Conservation (phyloP, 2,329 filamentous ascomycete species). For the Ascochyta fabae region DNA sequence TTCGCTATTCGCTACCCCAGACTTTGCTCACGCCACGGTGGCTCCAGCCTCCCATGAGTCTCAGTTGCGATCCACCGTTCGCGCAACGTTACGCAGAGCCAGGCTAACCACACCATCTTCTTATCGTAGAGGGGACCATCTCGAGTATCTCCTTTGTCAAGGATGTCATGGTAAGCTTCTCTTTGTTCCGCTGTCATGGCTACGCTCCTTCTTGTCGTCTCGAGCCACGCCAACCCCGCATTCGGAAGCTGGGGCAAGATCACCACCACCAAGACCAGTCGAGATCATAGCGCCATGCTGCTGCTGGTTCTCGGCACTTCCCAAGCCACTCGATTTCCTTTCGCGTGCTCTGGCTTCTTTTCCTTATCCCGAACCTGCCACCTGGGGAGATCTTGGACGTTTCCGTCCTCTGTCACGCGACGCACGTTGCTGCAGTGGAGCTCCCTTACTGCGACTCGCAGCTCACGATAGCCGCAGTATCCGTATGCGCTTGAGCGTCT, state of each 20-base stretch:
- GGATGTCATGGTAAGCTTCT: slow-evolving; percentile 73
- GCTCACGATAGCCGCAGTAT: slow-evolving; percentile 63
- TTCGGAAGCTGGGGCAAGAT: slow-evolving; percentile 29
- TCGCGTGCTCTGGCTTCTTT: slow-evolving; percentile 23
- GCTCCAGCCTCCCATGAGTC: slow-evolving; percentile 28
- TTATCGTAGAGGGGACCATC: slow-evolving; percentile 73
- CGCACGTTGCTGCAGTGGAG: slow-evolving; percentile 21
- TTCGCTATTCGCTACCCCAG: slow-evolving; percentile 31
- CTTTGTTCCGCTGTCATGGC: slow-evolving; percentile 23
- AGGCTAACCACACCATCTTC: slow-evolving; percentile 36
- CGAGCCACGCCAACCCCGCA: slow-evolving; percentile 41
- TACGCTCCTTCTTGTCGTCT: slow-evolving; percentile 21
- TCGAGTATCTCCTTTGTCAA: slow-evolving; percentile 86
- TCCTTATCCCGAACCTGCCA: slow-evolving; percentile 23
- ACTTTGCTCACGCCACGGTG: slow-evolving; percentile 37
- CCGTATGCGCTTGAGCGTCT: slow-evolving; percentile 76
- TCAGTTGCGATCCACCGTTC: slow-evolving; percentile 18
- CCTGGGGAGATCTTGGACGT: slow-evolving; percentile 23
- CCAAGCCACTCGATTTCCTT: slow-evolving; percentile 37
- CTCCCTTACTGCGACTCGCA: slow-evolving; percentile 22
- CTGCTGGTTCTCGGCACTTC: slow-evolving; percentile 21
- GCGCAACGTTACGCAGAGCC: slow-evolving; percentile 26
- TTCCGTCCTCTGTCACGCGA: slow-evolving; percentile 42
- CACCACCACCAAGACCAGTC: slow-evolving; percentile 34
- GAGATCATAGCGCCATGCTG: slow-evolving; percentile 28